Base-by-base conservation (phyloP, 495 filamentous ascomycete species). In the Neurospora sp. region DNA sequence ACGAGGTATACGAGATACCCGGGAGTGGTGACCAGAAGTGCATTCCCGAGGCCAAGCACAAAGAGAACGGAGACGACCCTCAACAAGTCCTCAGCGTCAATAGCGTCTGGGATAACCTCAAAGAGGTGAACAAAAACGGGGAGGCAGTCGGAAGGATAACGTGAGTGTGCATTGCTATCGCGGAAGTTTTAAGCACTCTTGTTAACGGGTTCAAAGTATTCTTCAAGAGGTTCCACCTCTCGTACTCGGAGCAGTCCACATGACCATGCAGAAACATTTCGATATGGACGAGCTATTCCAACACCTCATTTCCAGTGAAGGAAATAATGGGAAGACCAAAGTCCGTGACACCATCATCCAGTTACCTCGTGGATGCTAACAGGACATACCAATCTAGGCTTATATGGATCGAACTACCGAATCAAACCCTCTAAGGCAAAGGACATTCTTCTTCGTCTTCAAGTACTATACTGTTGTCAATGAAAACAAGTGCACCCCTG, bases 401-500 rank as follows among this genome's bases (percentile, higher is more conserved):
- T 78, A 81, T 40, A 73, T 85, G 70, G 76, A 84, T 70, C 76
- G 85, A 24, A 79, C 82, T 2, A 88, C 83, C 39, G 79, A 80
- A 15, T 38, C 76, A 1, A 79, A 83, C 37, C 42, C 72, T 2
- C 74, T 81, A 38, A 79, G 80, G 10, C 85, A 84, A 75, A 79
- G 84, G 19, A 83, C 79, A 21, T 87, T 89, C 74, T 81, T 88
- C 36, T 88, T 88, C 75, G 84, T 82, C 70, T 88, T 89, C 75
- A 87, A 88, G 73, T 88, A 87, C 70, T 87, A 85, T 75, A 80
- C 87, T 34, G 81, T 88, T 15, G 77, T 88, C 11, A 84, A 81
- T 15, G 77, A 82, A 13, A 82, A 81, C 7, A 75, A 76, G 15
- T 66, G 54, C 54, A 77, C 48, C 1, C 87, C 87, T 0, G 84